These are phyloP conservation scores for Xylaria flabelliformis DNA, from an alignment of 495 filamentous ascomycete genomes.

Conservation along the genomic window DNA sequence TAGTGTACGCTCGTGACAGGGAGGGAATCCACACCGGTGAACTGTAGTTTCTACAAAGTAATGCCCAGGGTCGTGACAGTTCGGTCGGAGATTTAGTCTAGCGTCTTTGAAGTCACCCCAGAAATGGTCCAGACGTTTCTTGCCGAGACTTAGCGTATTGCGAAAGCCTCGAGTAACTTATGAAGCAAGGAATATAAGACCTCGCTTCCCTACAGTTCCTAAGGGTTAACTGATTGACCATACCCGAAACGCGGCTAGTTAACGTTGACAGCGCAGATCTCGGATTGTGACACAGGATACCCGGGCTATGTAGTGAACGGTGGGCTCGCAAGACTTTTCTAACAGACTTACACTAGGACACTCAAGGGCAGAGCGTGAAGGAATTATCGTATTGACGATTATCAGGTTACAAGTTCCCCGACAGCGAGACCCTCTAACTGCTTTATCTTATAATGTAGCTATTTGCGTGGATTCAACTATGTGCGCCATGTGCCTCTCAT, in stretches of 20 bases:
- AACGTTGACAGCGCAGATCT: slow-evolving; percentile 19
- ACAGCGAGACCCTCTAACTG: not conserved
- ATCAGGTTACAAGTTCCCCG: slow-evolving; percentile 7
- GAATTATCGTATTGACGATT: not conserved
- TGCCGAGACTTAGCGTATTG: slow-evolving; percentile 13
- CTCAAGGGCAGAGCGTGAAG: not conserved
- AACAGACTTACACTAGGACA: not conserved
- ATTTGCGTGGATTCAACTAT: not conserved
- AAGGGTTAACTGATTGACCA: slow-evolving; percentile 14
- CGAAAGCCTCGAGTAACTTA: not conserved
- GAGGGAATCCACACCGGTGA: slow-evolving; percentile 26
- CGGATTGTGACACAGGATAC: slow-evolving; percentile 4
- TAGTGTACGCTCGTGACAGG: slow-evolving; percentile 5
- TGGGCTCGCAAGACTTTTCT: not conserved
- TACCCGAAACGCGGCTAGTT: slow-evolving; percentile 17
- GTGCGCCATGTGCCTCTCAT: slow-evolving; percentile 8
- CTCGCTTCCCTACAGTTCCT: not conserved
- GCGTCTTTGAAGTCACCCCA: not conserved
- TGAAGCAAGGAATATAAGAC: slow-evolving; percentile 12
- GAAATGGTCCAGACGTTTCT: slow-evolving; percentile 7
- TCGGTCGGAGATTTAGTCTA: slow-evolving; percentile 18
- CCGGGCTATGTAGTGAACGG: slow-evolving; percentile 8
- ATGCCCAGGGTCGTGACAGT: slow-evolving; percentile 6
- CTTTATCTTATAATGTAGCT: not conserved
- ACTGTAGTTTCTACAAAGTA: slow-evolving; percentile 2